phyloP scores from a whole-genome alignment of 371 early-diverging fungal species.

The Saksenaea oblongispora region DNA sequence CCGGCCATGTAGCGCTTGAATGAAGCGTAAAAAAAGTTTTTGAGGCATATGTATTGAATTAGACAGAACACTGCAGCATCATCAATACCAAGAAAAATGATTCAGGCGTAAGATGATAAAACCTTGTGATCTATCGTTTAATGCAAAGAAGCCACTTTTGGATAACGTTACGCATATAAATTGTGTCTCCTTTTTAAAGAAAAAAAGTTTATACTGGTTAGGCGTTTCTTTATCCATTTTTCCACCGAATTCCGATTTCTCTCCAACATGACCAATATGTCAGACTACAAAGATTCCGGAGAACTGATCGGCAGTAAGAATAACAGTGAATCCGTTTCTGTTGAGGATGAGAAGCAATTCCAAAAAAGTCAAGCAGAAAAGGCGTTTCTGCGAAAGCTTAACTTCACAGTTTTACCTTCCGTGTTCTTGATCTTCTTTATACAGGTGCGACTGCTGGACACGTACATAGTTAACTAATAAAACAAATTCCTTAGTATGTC shows the following conservation, averaged over 20 bases:
- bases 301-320: background rate
- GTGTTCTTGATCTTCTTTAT: slow-evolving; percentile 18
- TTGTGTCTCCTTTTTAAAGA: background rate
- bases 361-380: slow-evolving; percentile 5
- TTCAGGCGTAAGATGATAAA: background rate
- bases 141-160: background rate
- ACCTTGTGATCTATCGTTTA: background rate
- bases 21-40: no score
- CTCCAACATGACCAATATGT: background rate
- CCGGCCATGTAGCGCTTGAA: no score
- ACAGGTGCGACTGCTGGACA: slow-evolving; percentile 8
- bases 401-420: slow-evolving; percentile 15
- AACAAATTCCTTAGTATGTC: slow-evolving; percentile 20
- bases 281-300: background rate
- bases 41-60: no score
- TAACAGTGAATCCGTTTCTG: background rate
- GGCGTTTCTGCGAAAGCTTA: slow-evolving; percentile 18
- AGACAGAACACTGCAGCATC: no score
- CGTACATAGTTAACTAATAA: background rate
- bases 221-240: background rate
- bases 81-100: no score
- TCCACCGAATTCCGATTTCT: background rate
- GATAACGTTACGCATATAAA: background rate
- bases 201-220: background rate
- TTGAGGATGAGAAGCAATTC: background rate